Conservation (phyloP, 1,284 basidiomycete genomes). For the Mixia osmundae region DNA sequence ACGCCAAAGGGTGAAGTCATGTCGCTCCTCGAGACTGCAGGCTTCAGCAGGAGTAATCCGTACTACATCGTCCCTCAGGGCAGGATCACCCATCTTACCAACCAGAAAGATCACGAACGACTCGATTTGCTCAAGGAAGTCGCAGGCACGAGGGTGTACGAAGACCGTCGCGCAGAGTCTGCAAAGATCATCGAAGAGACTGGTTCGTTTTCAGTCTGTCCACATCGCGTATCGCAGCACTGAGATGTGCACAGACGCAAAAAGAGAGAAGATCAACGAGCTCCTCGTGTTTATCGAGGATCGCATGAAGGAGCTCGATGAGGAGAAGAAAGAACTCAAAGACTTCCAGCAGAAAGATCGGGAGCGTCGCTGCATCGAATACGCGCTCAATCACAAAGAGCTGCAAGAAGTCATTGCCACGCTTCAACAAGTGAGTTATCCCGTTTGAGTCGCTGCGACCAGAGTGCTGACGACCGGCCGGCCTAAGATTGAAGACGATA, state of each 20-base stretch:
- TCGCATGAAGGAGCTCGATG: constrained; percentile 69
- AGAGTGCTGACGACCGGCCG: not conserved
- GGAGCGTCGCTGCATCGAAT: constrained; percentile 82
- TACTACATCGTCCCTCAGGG: constrained; percentile 99
- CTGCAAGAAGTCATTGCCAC: constrained; percentile 65
- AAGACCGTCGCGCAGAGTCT: constrained; percentile 75
- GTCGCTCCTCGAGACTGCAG: constrained; percentile 81
- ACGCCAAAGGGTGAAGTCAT: constrained; percentile 92
- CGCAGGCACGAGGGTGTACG: constrained; percentile 94
- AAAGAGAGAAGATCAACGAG: constrained; percentile 74
- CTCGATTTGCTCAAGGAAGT: constrained; percentile 89
- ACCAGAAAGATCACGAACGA: constrained; percentile 88
- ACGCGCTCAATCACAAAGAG: constrained; percentile 76
- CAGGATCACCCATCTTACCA: constrained; percentile 83
- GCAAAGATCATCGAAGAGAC: constrained; percentile 92
- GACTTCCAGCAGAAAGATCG: constrained; percentile 73
- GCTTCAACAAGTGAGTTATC: constrained; percentile 26
- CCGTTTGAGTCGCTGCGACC: not conserved
- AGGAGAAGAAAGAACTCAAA: constrained; percentile 91
- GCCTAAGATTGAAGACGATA: constrained; percentile 35
- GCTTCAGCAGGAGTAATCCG: constrained; percentile 89
- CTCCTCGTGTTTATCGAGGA: constrained; percentile 76
- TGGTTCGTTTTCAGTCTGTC: constrained; percentile 16
- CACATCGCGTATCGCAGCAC: not conserved
- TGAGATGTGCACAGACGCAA: constrained; percentile 33